Conservation (phyloP, 2,329 filamentous ascomycete genomes). For the Basipetospora chlamydospora region DNA sequence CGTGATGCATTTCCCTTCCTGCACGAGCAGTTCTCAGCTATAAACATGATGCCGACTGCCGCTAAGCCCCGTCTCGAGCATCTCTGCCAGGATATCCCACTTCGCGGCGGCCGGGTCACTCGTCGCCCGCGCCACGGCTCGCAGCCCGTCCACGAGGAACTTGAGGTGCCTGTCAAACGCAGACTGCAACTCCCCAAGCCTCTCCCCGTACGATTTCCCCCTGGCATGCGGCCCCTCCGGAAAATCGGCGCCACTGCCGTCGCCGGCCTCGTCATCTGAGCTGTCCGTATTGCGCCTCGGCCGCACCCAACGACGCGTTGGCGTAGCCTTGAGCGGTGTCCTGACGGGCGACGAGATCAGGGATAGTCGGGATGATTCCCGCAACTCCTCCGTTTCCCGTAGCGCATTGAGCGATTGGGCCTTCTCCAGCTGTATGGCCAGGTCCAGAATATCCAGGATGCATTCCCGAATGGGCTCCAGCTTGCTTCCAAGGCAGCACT, state of each 20-base stretch:
- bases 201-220: conserved; percentile 31
- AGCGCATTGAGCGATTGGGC: conserved; percentile 28
- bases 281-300: conserved; percentile 11
- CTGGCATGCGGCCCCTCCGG: conserved; percentile 4
- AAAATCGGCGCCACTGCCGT: conserved; percentile 16
- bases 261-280: conserved; percentile 22
- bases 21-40: not conserved
- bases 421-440: conserved; percentile 56
- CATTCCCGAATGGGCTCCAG: conserved; percentile 57
- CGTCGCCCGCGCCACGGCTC: conserved; percentile 60
- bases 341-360: conserved; percentile 17
- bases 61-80: conserved; percentile 40
- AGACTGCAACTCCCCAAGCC: conserved; percentile 39
- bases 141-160: conserved; percentile 60
- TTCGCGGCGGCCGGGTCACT: conserved; percentile 42
- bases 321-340: not conserved
- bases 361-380: conserved; percentile 25
- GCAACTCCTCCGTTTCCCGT: conserved; percentile 16
- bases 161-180: conserved; percentile 52
- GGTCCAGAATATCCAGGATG: conserved; percentile 62
- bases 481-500: conserved; percentile 54
- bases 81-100: conserved; percentile 74
- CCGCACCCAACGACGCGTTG: conserved; percentile 3
- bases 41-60: not conserved
- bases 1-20: too few species aligned